Evolutionary conservation across 306 rosid species (phyloP).

Genomic region (Heteromeles arbutifolia): DNA sequence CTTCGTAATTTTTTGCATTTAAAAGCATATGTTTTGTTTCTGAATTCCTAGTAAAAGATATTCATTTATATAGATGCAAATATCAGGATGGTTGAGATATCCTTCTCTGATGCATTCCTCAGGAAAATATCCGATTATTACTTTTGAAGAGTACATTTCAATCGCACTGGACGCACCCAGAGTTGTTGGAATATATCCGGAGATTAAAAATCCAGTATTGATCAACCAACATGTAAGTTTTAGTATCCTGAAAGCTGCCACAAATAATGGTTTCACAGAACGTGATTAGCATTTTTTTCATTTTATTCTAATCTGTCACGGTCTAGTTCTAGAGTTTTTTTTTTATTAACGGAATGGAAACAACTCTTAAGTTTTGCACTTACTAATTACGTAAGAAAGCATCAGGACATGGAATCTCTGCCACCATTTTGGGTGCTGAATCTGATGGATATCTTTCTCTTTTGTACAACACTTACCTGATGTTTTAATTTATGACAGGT

Average conservation of each 20-base stretch:
- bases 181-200: constrained; percentile 96
- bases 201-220: constrained; percentile 75
- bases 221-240: constrained; percentile 81
- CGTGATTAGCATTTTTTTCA: background rate
- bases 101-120: constrained; percentile 23
- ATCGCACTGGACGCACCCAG: constrained; percentile 80
- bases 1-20: background rate
- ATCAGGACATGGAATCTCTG: background rate
- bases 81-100: background rate
- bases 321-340: too few relatives aligned
- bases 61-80: background rate
- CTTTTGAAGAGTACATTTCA: constrained; percentile 83
- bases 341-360: too few relatives aligned
- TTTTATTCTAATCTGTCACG: background rate
- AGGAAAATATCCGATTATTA: constrained; percentile 71
- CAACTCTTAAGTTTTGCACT: too few relatives aligned
- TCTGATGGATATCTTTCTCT: background rate
- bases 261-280: constrained; percentile 1
- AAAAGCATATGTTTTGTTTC: too few relatives aligned
- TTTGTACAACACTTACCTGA: background rate
- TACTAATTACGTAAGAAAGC: too few relatives aligned
- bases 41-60: background rate
- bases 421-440: background rate
- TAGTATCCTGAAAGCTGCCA: constrained; percentile 28
- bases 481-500: constrained; percentile 52